Percentiles rank a stretch among this genome's conserved stretches.
Conservation (phyloP, 805 yeast genomes). For the Barnettozyma wickerhamii region DNA sequence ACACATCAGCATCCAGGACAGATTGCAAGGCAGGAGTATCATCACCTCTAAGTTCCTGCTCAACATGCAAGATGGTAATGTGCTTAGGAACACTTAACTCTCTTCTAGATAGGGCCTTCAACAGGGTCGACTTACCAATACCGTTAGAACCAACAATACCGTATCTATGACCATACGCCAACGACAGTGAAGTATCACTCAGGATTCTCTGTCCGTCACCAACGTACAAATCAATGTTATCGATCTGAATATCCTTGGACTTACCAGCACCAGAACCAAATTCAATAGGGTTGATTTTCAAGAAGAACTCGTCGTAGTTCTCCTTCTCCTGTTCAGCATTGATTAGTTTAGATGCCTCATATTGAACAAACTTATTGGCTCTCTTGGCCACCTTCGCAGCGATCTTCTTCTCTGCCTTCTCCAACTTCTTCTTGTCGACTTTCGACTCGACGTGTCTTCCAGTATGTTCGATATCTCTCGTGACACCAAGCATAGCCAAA, state of each 20-base stretch:
- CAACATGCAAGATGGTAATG: slow-evolving; percentile 93
- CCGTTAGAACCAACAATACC: slow-evolving; percentile 99
- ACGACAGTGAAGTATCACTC: slow-evolving; percentile 79
- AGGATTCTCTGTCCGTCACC: slow-evolving; percentile 94
- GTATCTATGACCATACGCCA: slow-evolving; percentile 89
- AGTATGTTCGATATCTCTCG: slow-evolving; percentile 82
- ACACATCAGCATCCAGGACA: slow-evolving; percentile 98
- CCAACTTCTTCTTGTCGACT: slow-evolving; percentile 94
- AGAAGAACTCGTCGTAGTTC: slow-evolving; percentile 91
- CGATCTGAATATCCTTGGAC: slow-evolving; percentile 94
- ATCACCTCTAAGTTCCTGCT: slow-evolving; percentile 94
- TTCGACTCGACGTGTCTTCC: slow-evolving; percentile 90
- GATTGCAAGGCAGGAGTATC: slow-evolving; percentile 88
- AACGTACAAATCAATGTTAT: slow-evolving; percentile 88
- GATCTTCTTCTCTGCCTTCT: slow-evolving; percentile 95
- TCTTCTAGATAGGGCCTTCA: slow-evolving; percentile 89
- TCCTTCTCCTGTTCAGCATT: slow-evolving; percentile 52
- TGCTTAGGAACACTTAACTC: slow-evolving; percentile 93
- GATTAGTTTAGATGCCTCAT: slow-evolving; percentile 91
- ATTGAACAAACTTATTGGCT: slow-evolving; percentile 75
- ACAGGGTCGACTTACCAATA: slow-evolving; percentile 95
- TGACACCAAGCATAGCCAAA: slow-evolving; percentile 71
- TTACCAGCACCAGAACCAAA: slow-evolving; percentile 89
- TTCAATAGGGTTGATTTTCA: slow-evolving; percentile 92
- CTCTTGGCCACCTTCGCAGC: slow-evolving; percentile 94